Evolutionary conservation across 345 rosid species (phyloP), one percentile per base, ranked within the genome.

Genomic region (Salix caprea): DNA sequence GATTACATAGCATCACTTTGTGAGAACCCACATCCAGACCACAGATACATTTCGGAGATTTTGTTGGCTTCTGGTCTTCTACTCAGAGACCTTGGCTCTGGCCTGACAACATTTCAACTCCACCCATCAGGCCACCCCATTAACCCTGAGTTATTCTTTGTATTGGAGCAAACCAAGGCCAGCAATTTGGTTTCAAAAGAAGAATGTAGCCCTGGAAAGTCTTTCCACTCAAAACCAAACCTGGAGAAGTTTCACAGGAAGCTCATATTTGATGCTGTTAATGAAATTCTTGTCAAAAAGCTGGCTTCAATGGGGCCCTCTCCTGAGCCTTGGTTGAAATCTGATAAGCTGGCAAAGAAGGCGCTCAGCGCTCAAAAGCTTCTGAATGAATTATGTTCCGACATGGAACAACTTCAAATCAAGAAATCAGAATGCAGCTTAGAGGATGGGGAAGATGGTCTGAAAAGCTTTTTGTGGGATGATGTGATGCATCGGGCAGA

Each of bases 1-100:
- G 98, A 95, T 83, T 95, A 95, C 85, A 91, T 95, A 66, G 99
- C 94, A 32, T 95, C 94, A 6, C 94, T 95, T 65, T 93, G 99
- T 36, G 94, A 92, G 86, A 91, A 88, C 85, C 71, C 87, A 48
- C 88, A 86, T 77, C 98, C 98, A 30, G 96, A 95, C 80, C 92
- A 90, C 85, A 87, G 99, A 86, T 96, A 96, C 87, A 86, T 96
- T 76, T 93, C 98, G 0, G 97, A 96, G 89, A 93, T 96, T 81
- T 76, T 96, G 64, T 80, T 96, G 80, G 97, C 99, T 72, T 95
- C 99, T 0, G 99, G 99, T 70, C 92, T 95, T 60, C 86, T 95
- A n/a, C 96, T 95, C 34, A 86, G 93, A 69, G 97, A 92, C 78
- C 87, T 92, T 10, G 86, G 87, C 68, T 85, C 96, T 26, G 87